These are phyloP conservation scores for Usnea hakonensis DNA, from an alignment of 495 filamentous ascomycete species.

Conservation along the genomic window DNA sequence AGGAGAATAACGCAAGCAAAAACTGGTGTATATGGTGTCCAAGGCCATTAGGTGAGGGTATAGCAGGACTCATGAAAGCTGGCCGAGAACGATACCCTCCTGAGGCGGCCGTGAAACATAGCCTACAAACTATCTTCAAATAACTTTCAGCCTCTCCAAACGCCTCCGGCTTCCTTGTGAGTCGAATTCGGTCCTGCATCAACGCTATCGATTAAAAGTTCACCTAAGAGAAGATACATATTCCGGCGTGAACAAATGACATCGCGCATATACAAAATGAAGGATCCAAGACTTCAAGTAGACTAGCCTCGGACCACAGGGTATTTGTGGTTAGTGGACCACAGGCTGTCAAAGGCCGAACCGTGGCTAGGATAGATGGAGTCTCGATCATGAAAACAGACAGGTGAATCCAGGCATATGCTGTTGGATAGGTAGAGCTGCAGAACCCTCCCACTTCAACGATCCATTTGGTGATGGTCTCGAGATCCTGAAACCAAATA, in stretches of 20 bases:
- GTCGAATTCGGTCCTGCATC: neutral
- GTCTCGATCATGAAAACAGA: neutral
- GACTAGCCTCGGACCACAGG: neutral
- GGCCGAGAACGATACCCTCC: constrained; percentile 4
- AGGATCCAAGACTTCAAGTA: neutral
- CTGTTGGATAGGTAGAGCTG: neutral
- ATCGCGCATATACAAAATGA: neutral
- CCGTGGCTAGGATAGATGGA: neutral
- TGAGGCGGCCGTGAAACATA: neutral
- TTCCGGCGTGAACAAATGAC: constrained; percentile 5
- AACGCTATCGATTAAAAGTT: neutral
- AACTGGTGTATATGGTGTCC: constrained; percentile 13
- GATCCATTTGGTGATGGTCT: neutral
- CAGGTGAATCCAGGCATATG: neutral
- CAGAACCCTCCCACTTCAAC: neutral
- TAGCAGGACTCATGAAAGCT: neutral
- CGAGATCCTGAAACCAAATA: constrained; percentile 1
- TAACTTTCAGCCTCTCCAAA: neutral
- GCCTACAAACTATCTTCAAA: neutral
- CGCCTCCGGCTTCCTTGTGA: neutral
- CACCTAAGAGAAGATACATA: neutral
- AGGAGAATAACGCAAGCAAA: constrained; percentile 3
- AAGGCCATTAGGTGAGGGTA: constrained; percentile 8
- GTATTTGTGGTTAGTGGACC: neutral
- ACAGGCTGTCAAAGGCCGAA: neutral